A percentile compares a stretch with the other conserved stretches of the same genome.
These are phyloP conservation scores for Jatropha curcas DNA, from an alignment of 345 rosid genomes.

Conservation along the genomic window DNA sequence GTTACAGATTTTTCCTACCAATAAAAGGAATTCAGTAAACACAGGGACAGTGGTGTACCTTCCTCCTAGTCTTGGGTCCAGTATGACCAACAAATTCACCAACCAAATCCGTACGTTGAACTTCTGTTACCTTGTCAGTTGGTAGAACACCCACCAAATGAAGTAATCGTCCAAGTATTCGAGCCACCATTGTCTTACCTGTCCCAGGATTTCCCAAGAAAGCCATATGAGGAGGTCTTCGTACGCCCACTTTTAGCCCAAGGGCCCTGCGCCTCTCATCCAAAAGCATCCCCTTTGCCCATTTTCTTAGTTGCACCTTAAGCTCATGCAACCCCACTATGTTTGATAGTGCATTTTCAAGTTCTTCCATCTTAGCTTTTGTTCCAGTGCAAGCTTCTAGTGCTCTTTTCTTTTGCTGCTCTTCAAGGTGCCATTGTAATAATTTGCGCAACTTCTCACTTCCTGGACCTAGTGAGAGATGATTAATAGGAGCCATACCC, in stretches of 20 bases:
- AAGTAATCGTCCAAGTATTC: constrained; percentile 89
- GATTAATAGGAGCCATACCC: constrained; percentile 87
- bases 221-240: constrained; percentile 98
- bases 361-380: constrained; percentile 86
- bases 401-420: constrained; percentile 80
- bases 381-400: constrained; percentile 76
- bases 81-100: constrained; percentile 99
- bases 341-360: constrained; percentile 67
- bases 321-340: constrained; percentile 86
- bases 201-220: constrained; percentile 98
- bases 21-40: constrained; percentile 3
- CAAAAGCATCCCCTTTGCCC: constrained; percentile 99
- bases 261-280: constrained; percentile 95
- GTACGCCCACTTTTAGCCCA: constrained; percentile 75
- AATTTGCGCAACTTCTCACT: constrained; percentile 66
- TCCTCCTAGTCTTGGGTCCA: constrained; percentile 94
- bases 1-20: not conserved
- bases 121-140: constrained; percentile 84
- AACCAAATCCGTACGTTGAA: constrained; percentile 94
- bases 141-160: constrained; percentile 91
- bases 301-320: constrained; percentile 83
- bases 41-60: constrained; percentile 44
- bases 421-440: constrained; percentile 59
- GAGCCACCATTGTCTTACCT: constrained; percentile 99
- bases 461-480: constrained; percentile 77